Percentiles rank a stretch among this genome's conserved stretches.
Evolutionary conservation across 1,139 yeast genomes (phyloP).

Genomic region (Geotrichum phurueaensis): DNA sequence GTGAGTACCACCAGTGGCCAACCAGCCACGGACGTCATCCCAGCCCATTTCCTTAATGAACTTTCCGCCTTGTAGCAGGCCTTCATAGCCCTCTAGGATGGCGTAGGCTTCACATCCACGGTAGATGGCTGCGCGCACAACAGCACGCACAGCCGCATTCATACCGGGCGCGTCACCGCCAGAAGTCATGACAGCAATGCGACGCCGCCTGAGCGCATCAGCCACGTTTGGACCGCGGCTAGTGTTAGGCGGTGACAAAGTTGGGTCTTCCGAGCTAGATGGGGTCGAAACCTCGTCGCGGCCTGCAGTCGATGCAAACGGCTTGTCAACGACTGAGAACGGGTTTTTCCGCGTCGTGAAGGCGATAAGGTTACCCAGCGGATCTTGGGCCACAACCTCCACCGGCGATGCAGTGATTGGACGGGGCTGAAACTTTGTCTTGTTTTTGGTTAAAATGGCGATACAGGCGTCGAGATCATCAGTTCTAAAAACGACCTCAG

Average conservation of each 20-base stretch:
- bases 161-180: constrained; percentile 99
- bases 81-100: constrained; percentile 91
- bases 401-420: constrained; percentile 37
- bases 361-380: constrained; percentile 55
- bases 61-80: constrained; percentile 76
- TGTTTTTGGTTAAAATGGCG: constrained; percentile 3
- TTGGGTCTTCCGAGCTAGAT: background rate
- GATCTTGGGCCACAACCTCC: constrained; percentile 51
- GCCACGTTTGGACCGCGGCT: background rate
- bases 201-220: constrained; percentile 34
- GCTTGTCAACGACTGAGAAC: constrained; percentile 26
- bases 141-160: constrained; percentile 94
- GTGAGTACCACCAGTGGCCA: constrained; percentile 87
- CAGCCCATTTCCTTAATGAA: constrained; percentile 73
- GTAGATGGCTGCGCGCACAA: constrained; percentile 82
- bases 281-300: background rate
- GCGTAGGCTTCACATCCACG: constrained; percentile 94
- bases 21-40: constrained; percentile 92
- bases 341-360: constrained; percentile 42
- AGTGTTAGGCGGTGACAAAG: background rate
- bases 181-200: constrained; percentile 92
- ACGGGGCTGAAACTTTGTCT: constrained; percentile 26
- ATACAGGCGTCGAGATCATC: constrained; percentile 23
- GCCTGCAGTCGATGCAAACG: constrained; percentile 6
- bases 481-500: constrained; percentile 34